A percentile compares a stretch with the other conserved stretches of the same genome.
Evolutionary conservation across 495 filamentous ascomycete genomes (phyloP).

Genomic region (Neurospora africana): DNA sequence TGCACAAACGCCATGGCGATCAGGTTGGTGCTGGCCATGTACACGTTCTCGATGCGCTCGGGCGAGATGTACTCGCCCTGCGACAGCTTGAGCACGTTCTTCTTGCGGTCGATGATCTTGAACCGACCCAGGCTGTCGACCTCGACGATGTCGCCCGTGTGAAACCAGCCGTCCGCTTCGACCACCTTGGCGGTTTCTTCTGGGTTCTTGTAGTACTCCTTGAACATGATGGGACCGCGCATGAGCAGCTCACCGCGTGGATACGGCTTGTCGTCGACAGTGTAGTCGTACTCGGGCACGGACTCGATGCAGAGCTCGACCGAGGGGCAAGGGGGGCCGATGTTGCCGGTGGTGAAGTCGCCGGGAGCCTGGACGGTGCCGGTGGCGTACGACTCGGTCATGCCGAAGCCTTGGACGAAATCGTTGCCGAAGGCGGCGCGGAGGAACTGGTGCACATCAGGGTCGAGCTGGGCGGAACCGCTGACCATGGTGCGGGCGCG

Average conservation of each 20-base stretch:
- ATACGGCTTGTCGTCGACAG: conserved; percentile 79
- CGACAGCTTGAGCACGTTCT: conserved; percentile 96
- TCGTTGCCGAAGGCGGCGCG: conserved; percentile 70
- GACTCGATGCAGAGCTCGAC: conserved; percentile 75
- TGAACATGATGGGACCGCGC: conserved; percentile 67
- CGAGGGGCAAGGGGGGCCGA: conserved; percentile 56
- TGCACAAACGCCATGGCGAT: conserved; percentile 80
- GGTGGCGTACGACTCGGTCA: conserved; percentile 90
- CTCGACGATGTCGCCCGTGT: conserved; percentile 80
- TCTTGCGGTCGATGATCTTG: conserved; percentile 88
- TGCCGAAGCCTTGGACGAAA: conserved; percentile 82
- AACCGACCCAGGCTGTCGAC: conserved; percentile 81
- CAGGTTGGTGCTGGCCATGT: conserved; percentile 66
- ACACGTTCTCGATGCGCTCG: conserved; percentile 91
- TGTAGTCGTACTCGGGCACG: conserved; percentile 93
- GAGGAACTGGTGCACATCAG: conserved; percentile 77
- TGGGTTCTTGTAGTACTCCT: conserved; percentile 77
- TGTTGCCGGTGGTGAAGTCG: conserved; percentile 72
- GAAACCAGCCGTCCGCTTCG: conserved; percentile 90
- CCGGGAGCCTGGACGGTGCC: conserved; percentile 53
- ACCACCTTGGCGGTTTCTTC: conserved; percentile 77
- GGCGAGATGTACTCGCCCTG: conserved; percentile 98
- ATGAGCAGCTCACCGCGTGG: conserved; percentile 86
- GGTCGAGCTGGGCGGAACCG: conserved; percentile 86
- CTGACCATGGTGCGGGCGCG: conserved; percentile 64